Base-by-base conservation (phyloP, 805 yeast species). In the Wickerhamomyces sydowiorum region DNA sequence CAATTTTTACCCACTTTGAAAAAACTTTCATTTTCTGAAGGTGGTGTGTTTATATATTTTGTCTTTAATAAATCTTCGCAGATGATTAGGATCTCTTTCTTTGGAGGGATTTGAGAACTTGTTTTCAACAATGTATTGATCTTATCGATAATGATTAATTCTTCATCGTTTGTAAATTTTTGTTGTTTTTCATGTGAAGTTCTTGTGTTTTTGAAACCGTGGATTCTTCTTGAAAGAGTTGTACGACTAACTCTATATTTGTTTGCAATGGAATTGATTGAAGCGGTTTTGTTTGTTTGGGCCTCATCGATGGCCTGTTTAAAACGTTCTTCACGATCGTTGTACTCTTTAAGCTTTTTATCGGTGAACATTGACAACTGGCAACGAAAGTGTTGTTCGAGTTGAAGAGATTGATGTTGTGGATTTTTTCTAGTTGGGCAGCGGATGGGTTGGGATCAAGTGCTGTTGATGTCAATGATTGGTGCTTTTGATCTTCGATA, bases 111-210 rank as follows among this genome's bases (percentile, higher is more conserved):
- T 15, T 47, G 51, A n/a, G 54, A 50, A 18, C 48, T 46, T 8
- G 25, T 14, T n/a, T 51, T 45, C 9, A 56, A 41, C 36, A 56
- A 43, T 15, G 42, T 38, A 28, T 53, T 55, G 35, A 56, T 51
- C 25, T 40, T 42, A 4, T 13, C 9, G 3, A 56, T 53, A 12
- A 56, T 54, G 15, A 48, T n/a, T 12, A 39, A 14, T 39, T 56
- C 60, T 38, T 56, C 60, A 3, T 51, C 56, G 32, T 56, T 54
- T 27, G 57, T 52, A 45, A 56, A 54, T 39, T 56, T 56, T 38
- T 56, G 60, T 35, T 56, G 59, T 43, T 56, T 56, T 40, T 56
- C 60, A 30, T 56, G 60, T 19, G 57, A 49, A 38, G 49, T 53
- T 21, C 60, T 43, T 1, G 60, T 56, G 45, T 56, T 56, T 40